Evolutionary conservation across 495 filamentous ascomycete genomes (phyloP).

Genomic region (Trichoderma asperelloides): DNA sequence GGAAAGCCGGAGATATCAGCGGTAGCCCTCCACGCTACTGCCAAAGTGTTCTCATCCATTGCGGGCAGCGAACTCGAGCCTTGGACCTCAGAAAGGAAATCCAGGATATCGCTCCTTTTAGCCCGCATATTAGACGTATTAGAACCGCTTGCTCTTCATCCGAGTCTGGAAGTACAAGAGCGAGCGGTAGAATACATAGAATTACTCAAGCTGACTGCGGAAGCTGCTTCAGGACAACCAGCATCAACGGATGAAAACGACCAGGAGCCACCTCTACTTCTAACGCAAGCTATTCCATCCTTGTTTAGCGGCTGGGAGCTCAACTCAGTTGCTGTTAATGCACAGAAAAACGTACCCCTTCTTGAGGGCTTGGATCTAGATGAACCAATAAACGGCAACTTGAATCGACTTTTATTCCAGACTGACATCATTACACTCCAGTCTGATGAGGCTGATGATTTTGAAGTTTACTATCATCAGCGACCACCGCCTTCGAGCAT

Average conservation of each 20-base stretch:
- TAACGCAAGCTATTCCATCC: conserved; percentile 80
- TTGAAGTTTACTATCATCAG: conserved; percentile 66
- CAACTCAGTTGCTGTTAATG: conserved; percentile 76
- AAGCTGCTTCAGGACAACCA: conserved; percentile 61
- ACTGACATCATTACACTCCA: conserved; percentile 46
- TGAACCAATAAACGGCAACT: conserved; percentile 68
- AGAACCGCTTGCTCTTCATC: conserved; percentile 67
- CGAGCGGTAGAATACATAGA: conserved; percentile 87
- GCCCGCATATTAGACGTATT: conserved; percentile 72
- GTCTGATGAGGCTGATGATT: conserved; percentile 50
- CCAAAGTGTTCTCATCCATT: conserved; percentile 71
- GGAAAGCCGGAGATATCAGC: conserved; percentile 49
- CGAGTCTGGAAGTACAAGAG: conserved; percentile 91
- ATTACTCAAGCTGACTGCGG: conserved; percentile 71
- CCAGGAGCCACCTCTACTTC: conserved; percentile 63
- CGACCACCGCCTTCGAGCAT: conserved; percentile 28
- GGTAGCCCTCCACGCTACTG: conserved; percentile 74
- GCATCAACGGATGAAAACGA: conserved; percentile 42
- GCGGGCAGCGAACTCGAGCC: conserved; percentile 41
- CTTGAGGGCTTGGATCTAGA: conserved; percentile 67
- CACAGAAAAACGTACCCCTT: conserved; percentile 78
- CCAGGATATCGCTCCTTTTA: conserved; percentile 63
- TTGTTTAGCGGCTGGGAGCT: conserved; percentile 79
- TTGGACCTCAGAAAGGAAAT: conserved; percentile 60
- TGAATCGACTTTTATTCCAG: conserved; percentile 52